Evolutionary conservation across 305 asterid genomes (phyloP), one percentile per base, ranked within the genome.

Genomic region (Striga hermonthica): DNA sequence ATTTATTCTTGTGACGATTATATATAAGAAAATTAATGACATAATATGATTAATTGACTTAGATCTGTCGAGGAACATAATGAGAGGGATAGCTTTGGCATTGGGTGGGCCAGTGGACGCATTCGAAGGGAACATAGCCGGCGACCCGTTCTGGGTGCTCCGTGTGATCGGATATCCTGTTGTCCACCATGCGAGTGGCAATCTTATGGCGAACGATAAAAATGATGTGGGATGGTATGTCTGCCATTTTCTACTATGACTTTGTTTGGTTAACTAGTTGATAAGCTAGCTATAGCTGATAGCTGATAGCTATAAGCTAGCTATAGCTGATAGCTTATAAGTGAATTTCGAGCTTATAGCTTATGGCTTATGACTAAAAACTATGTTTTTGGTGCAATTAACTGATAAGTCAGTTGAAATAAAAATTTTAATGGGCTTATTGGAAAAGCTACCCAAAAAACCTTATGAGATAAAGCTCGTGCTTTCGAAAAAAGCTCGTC

Each of bases 81-180:
- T 91, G 90, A 80, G 97, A 41, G 98, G 98, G 57, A 82, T 91
- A 45, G 95, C 96, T 69, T 80, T 85, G 37, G 89, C 92, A 49
- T 71, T 92, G 72, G 89, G 95, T 53, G 92, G 73, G 69, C 78
- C 89, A 10, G 60, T 66, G 37, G 85, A 83, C 47, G 79, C 72
- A 15, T 84, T 92, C 45, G 97, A 89, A 81, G 92, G 91, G 14
- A 55, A 74, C 14, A 75, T 28, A 72, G 96, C 90, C 6, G 98
- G 97, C 16, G 95, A 92, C 77, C 98, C 97, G 34, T 92, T 92
- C 70, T 92, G 98, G 98, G 97, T 85, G 48, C 60, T 79, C 0
- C 95, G 97, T 44, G 81, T 89, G 11, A 84, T 92, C 31, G 98
- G 98, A 41, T 92, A 92, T 69, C 98, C 97, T 9, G 84, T 70